Percentiles rank a stretch among this genome's conserved stretches.
phyloP scores from a whole-genome alignment of 2,329 filamentous ascomycete species.

The Monosporascus sp. region DNA sequence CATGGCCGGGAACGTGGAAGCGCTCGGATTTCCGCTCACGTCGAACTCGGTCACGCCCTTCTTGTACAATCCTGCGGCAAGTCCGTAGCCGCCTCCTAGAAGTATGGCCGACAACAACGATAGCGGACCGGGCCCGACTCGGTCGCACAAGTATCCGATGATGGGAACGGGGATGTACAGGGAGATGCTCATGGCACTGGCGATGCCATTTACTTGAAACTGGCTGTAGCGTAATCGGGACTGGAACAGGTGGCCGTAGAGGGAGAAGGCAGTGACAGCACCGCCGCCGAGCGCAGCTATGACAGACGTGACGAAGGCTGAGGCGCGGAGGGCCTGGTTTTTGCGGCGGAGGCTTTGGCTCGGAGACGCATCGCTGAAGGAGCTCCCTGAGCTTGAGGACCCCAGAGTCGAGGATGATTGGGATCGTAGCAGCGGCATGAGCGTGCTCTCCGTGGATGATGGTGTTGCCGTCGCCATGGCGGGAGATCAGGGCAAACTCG shows the following conservation, averaged over 20 bases:
- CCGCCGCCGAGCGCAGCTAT: conserved; percentile 71
- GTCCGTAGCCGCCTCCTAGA: conserved; percentile 76
- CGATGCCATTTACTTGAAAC: conserved; percentile 82
- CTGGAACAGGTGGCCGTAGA: conserved; percentile 90
- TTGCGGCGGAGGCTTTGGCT: conserved; percentile 16
- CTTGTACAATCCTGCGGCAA: conserved; percentile 74
- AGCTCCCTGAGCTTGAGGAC: conserved; percentile 21
- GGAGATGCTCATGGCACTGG: conserved; percentile 79
- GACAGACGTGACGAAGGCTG: conserved; percentile 51
- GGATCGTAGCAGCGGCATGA: conserved; percentile 28
- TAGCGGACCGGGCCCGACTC: conserved; percentile 73
- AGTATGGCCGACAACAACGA: conserved; percentile 66
- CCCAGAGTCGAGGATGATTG: conserved; percentile 24
- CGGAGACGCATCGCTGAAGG: conserved; percentile 20
- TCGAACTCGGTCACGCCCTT: conserved; percentile 32
- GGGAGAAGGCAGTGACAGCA: conserved; percentile 86
- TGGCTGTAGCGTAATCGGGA: conserved; percentile 82
- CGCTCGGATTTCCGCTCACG: conserved; percentile 35
- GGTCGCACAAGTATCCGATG: conserved; percentile 88
- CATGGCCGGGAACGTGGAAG: conserved; percentile 77
- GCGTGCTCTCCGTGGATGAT: not conserved
- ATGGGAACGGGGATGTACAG: conserved; percentile 90
- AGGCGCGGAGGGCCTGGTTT: conserved; percentile 28
- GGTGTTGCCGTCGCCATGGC: not conserved
- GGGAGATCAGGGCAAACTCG: no score